Base-by-base conservation (phyloP, 2,329 filamentous ascomycete genomes). In the Penicillium hesseltinei region DNA sequence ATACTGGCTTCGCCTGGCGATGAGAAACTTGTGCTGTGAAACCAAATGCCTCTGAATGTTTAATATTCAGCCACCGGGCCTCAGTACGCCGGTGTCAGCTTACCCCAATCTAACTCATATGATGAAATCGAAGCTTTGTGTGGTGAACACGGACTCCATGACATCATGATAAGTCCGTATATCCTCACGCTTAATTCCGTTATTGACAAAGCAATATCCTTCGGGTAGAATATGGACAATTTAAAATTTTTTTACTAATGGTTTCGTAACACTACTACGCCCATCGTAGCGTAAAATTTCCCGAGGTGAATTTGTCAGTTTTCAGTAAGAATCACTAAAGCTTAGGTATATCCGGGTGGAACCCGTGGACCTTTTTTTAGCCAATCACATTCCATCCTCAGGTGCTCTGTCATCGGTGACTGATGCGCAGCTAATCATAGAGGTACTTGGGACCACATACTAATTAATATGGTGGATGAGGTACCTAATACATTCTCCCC, bases 251-350 rank as follows among this genome's bases (percentile, higher is more conserved):
- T 48, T 48, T 48, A 48, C 15, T 25, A 48, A 36, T 36, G 31
- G 5, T 36, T 48, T 25, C 13, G 25, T 43, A 52, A 52, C 27
- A 35, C 3, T n/a, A 25, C 8, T n/a, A 15, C 2, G n/a, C 11
- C 3, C 40, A 17, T 25, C 19, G 25, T 8, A 5, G 17, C 9
- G 27, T 40, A 46, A 46, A 40, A 17, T 33, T 21, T 31, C n/a
- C 31, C 31, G n/a, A n/a, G n/a, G n/a, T n/a, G n/a, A n/a, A 69
- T 73, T 73, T 73, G 71, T 71, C 70, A 73, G 63, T 60, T 35
- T 63, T 73, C 67, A 51, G 69, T 73, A 65, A 73, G 69, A 71
- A 62, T 66, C 47, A 61, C 64, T 62, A 69, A 69, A 19, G 21
- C n/a, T 23, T 47, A 55, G 58, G 17, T 54, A 57, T 43, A 57